A percentile compares a stretch with the other conserved stretches of the same genome.
Conservation (phyloP, 192 early-diverging fungal species). For the Spizellomyces punctatus region DNA sequence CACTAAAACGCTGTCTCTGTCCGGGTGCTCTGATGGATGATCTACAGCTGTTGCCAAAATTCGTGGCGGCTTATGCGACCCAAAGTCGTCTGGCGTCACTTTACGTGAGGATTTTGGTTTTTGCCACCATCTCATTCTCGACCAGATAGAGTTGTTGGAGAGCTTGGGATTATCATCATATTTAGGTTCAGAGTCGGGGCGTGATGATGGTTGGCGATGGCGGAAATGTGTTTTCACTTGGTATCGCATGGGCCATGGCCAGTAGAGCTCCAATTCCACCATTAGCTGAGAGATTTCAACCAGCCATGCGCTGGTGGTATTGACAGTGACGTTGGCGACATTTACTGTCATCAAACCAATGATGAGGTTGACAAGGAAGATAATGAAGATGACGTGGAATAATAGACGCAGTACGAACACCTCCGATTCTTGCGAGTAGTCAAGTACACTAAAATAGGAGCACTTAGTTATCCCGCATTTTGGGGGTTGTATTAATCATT, state of each 20-base stretch:
- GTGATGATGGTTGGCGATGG: background rate
- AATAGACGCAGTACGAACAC: constrained; percentile 46
- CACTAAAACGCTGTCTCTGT: background rate
- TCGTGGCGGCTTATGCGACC: too few species aligned
- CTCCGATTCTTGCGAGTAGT: constrained; percentile 29
- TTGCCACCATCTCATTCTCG: background rate
- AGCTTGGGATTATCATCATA: too few species aligned
- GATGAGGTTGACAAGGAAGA: constrained; percentile 52
- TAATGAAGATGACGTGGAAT: constrained; percentile 48
- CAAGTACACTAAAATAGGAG: constrained; percentile 26
- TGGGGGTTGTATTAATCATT: background rate
- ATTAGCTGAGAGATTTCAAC: constrained; percentile 50
- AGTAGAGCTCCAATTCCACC: constrained; percentile 51
- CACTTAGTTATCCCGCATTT: too few species aligned
- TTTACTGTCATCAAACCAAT: constrained; percentile 54
- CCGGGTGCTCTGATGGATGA: background rate
- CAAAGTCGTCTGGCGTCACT: background rate
- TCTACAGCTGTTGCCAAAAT: background rate
- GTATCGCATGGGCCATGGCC: constrained; percentile 45
- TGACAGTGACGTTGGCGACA: constrained; percentile 47
- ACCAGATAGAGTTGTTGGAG: too few species aligned
- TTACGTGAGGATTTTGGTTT: background rate
- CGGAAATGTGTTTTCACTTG: background rate
- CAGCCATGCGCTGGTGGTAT: constrained; percentile 49
- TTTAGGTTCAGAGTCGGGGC: too few species aligned